Evolutionary conservation across 2,329 filamentous ascomycete species (phyloP), one percentile per base, ranked within the genome.

Genomic region (Thielaviopsis musarum): DNA sequence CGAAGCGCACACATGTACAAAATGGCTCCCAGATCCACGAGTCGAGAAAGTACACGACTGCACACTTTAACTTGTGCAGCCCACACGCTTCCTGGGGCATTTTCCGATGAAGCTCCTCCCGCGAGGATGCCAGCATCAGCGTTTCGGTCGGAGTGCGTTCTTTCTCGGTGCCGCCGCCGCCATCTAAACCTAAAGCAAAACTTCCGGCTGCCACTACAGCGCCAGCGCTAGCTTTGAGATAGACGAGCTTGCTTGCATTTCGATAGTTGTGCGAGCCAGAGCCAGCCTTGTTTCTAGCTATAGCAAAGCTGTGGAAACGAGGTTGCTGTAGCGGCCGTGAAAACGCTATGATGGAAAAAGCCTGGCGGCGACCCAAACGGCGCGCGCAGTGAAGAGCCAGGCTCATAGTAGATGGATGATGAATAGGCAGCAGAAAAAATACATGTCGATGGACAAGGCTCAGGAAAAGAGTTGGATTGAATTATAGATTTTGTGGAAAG

Each of bases 121-220:
- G 77, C 45, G 91, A 96, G 2, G 78, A 82, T 69, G 90, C 81
- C 15, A 96, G 79, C 91, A 96, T 96, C 64, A 88, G 85, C 70
- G 80, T 80, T 72, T 96, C 91, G 26, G 57, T 57, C 5, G 61
- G 59, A 9, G 59, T 61, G 10, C 56, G 56, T 13, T 61, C 56
- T 24, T 61, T 58, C 1, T 22, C 51, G 3, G 12, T 9, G 17
- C 21, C 28, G 19, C 22, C 13, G n/a, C 28, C 22, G 22, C 21
- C 49, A 15, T 38, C 9, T 52, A 34, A 13, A 15, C 54, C 34
- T 13, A 61, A 22, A 2, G 59, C 59, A 6, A 61, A 48, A 21
- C 59, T 30, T 21, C 51, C 52, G 21, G 52, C 56, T 1, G 41
- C 59, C 21, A 28, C 56, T 3, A 15, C 52, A 24, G 34, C 41